Evolutionary conservation across 371 early-diverging fungal genomes (phyloP).

Genomic region (Capillidium heterosporum): DNA sequence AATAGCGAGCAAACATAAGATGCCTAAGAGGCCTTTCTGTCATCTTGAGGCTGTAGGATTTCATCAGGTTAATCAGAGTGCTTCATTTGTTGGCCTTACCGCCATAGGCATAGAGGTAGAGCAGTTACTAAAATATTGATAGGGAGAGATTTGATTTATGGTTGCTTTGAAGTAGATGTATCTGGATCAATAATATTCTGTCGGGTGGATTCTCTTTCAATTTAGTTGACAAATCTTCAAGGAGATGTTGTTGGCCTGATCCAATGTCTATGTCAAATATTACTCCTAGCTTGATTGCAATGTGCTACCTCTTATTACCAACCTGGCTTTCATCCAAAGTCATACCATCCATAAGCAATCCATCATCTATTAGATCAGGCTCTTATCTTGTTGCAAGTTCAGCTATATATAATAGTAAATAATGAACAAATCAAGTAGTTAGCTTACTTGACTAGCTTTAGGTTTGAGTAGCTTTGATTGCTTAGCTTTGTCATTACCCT

Average conservation of each 20-base stretch:
- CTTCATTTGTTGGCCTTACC: not conserved
- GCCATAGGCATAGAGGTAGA: not conserved
- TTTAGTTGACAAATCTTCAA: not conserved
- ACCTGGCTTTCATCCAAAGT: not conserved
- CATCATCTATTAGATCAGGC: not conserved
- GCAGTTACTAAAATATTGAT: not conserved
- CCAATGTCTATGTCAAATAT: no score
- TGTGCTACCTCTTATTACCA: conserved; percentile 15
- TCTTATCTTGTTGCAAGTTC: no score
- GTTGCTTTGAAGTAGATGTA: not conserved
- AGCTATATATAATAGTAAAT: no score
- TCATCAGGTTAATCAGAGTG: not conserved
- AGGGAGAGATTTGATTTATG: not conserved
- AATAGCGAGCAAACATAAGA: conserved; percentile 64
- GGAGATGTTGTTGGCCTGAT: not conserved
- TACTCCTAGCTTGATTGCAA: no score
- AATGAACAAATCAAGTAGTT: no score
- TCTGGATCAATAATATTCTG: not conserved
- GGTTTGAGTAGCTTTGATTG: no score
- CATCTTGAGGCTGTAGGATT: conserved; percentile 36
- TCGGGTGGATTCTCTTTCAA: not conserved
- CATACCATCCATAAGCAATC: not conserved
- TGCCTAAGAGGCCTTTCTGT: conserved; percentile 44
- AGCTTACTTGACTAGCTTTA: no score
- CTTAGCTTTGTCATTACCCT: no score